Evolutionary conservation across 176 grass and related monocot species (phyloP).

Genomic region (Puya raimondii): DNA sequence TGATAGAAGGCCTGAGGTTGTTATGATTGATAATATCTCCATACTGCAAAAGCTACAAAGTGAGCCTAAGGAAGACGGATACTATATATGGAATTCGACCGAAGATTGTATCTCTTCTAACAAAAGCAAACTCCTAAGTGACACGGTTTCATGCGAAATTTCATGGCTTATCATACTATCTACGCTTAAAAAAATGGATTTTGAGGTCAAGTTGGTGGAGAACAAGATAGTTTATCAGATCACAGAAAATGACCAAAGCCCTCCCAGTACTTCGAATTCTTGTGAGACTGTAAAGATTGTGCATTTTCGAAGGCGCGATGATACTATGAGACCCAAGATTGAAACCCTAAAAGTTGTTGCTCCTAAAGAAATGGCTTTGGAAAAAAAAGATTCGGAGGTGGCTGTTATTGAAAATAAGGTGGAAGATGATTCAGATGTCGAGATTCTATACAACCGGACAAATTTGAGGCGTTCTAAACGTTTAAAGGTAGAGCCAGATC

Average conservation of each 20-base stretch:
- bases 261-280: conserved; percentile 20
- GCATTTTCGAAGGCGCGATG: conserved; percentile 26
- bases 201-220: conserved; percentile 52
- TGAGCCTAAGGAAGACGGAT: conserved; percentile 27
- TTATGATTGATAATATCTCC: conserved; percentile 40
- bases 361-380: conserved; percentile 8
- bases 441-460: conserved; percentile 42
- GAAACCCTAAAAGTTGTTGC: conserved; percentile 4
- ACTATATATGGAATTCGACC: conserved; percentile 29
- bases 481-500: conserved; percentile 37
- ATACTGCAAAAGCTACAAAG: conserved; percentile 56
- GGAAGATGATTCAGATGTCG: conserved; percentile 29
- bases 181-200: conserved; percentile 51
- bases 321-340: conserved; percentile 32
- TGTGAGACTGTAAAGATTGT: conserved; percentile 42
- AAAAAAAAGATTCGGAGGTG: conserved; percentile 5
- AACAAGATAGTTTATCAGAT: conserved; percentile 53
- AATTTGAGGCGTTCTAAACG: conserved; percentile 83
- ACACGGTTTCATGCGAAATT: conserved; percentile 51
- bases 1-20: conserved; percentile 23
- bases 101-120: conserved; percentile 38
- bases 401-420: conserved; percentile 13
- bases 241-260: conserved; percentile 24
- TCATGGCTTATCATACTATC: conserved; percentile 60
- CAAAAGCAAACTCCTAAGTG: conserved; percentile 49